Base-by-base conservation (phyloP, 768 basidiomycete genomes). In the Lactifluus hygrophoroides region DNA sequence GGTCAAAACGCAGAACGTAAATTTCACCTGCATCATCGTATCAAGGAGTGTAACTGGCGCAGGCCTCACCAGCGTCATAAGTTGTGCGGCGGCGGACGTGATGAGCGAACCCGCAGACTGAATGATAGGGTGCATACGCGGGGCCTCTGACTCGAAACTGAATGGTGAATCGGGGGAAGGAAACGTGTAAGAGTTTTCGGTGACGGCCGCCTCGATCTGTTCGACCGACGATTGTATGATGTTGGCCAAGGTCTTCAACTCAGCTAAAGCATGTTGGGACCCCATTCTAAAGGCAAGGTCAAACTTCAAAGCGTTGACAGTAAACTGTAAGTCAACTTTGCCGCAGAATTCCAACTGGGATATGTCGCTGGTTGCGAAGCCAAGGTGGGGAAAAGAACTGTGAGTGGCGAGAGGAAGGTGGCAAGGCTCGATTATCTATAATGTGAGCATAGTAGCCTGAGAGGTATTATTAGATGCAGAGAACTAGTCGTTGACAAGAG, bases 211-310 rank as follows among this genome's bases (percentile, higher is more conserved):
- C 7, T 55, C 54, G 3, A 55, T 55, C 35, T 47, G 25, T 38
- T 59, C 19, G 16, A 59, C 16, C 1, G 58, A 59, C 0, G 58
- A 40, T 44, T 49, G 51, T 38, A 59, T 54, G 35, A 59, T 59
- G 30, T 42, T 54, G 4, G 38, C 34, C 11, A 59, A 52, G 17
- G 52, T 21, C n/a, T 49, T 59, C 35, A 59, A 51, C 30, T 59
- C 52, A 0, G 3, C 40, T 47, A 56, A 42, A 11, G 47, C 8
- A 38, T 56, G 47, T 14, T 42, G 47, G 5, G 28, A 8, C 4
- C 4, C 4, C 2, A 45, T 48, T 47, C n/a, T 0, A 13, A 23
- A 6, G 40, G 28, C n/a, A n/a, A n/a, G n/a, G n/a, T n/a, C n/a
- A n/a, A n/a, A n/a, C n/a, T n/a, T n/a, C n/a, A n/a, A n/a, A n/a